Evolutionary conservation across 2,329 filamentous ascomycete genomes (phyloP).

Genomic region (Phoma sp.): DNA sequence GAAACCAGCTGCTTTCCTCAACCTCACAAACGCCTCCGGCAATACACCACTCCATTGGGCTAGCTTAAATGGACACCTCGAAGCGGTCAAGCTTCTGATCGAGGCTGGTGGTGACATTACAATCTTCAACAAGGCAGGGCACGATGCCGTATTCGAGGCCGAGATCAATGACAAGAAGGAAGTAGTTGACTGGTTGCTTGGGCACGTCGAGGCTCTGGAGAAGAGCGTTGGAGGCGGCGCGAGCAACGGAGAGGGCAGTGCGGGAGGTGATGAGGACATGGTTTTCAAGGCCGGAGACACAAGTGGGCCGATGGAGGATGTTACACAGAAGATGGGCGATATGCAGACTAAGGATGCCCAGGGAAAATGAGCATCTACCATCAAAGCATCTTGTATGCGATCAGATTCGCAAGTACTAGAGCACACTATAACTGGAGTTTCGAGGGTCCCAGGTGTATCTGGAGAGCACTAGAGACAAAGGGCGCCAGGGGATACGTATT

Average conservation of each 20-base stretch:
- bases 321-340: conserved; percentile 41
- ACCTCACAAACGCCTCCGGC: conserved; percentile 76
- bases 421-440: neutral
- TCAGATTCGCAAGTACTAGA: neutral
- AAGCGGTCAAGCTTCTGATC: conserved; percentile 77
- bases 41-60: conserved; percentile 97
- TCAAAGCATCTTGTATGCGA: too few relatives aligned
- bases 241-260: conserved; percentile 32
- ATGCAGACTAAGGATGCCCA: conserved; percentile 31
- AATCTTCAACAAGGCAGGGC: conserved; percentile 81
- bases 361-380: conserved; percentile 1
- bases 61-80: conserved; percentile 83
- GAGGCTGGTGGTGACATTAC: conserved; percentile 77
- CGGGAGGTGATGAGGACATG: conserved; percentile 23
- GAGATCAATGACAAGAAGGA: conserved; percentile 57
- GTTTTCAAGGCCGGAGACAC: conserved; percentile 19
- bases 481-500: neutral
- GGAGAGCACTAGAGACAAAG: neutral
- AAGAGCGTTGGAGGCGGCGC: conserved; percentile 45
- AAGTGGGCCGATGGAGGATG: conserved; percentile 33
- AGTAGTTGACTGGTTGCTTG: conserved; percentile 56
- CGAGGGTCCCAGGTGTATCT: neutral
- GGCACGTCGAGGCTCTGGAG: conserved; percentile 52
- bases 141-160: conserved; percentile 63
- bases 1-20: conserved; percentile 57